Conservation (phyloP, 1,284 basidiomycete species). For the Singerocomus rubriflavus region DNA sequence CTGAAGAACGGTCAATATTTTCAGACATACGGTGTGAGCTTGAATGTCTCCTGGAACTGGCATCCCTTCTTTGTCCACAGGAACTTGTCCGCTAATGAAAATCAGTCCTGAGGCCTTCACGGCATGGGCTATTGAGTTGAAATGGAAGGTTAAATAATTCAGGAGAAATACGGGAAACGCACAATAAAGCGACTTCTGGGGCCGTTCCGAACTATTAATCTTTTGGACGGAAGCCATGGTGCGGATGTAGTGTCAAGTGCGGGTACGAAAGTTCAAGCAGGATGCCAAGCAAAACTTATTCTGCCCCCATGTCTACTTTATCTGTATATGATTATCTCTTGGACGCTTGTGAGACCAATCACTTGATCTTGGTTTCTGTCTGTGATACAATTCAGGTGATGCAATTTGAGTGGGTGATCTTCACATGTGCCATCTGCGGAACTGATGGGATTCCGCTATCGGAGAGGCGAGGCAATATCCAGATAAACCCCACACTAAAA, state of each 20-base stretch:
- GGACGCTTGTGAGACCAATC: not conserved
- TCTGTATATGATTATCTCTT: slow-evolving; percentile 2
- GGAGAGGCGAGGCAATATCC: not conserved
- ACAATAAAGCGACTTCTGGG: slow-evolving; percentile 48
- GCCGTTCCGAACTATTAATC: slow-evolving; percentile 47
- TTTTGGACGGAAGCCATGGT: slow-evolving; percentile 45
- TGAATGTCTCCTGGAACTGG: slow-evolving; percentile 51
- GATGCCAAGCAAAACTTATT: not conserved
- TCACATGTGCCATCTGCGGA: slow-evolving; percentile 2
- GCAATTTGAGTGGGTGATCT: not conserved
- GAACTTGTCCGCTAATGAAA: slow-evolving; percentile 58
- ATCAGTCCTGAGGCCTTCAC: slow-evolving; percentile 54
- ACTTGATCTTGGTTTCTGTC: not conserved
- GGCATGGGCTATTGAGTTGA: slow-evolving; percentile 44
- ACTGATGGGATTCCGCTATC: not conserved
- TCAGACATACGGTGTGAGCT: slow-evolving; percentile 51
- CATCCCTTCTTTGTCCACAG: slow-evolving; percentile 44
- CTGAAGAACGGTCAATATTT: not conserved
- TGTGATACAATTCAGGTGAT: not conserved
- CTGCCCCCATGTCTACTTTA: not conserved
- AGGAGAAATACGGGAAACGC: slow-evolving; percentile 19
- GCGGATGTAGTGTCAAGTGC: slow-evolving; percentile 1
- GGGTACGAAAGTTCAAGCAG: not conserved
- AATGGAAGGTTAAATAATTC: not conserved
- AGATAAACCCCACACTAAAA: slow-evolving; percentile 7